Percentiles rank a stretch among this genome's conserved stretches.
Evolutionary conservation across 2,329 filamentous ascomycete species (phyloP).

Genomic region (Xylaria sp.): DNA sequence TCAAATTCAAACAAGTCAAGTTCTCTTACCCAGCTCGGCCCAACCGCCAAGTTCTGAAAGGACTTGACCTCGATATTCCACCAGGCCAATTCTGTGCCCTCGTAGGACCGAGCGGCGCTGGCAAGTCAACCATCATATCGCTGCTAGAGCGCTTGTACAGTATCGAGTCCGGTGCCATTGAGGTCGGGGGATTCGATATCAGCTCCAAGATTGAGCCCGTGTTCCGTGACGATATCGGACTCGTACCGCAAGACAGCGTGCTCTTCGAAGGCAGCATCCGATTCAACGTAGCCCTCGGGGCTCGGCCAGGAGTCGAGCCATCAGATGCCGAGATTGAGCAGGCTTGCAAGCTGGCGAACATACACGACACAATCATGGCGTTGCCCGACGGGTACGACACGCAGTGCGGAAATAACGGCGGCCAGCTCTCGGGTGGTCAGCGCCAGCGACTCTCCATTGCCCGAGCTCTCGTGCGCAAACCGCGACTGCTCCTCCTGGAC

Average conservation of each 20-base stretch:
- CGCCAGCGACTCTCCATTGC: slow-evolving; percentile 83
- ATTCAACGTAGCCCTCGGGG: slow-evolving; percentile 68
- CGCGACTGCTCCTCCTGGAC: slow-evolving; percentile 79
- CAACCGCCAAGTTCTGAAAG: slow-evolving; percentile 60
- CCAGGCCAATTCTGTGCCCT: slow-evolving; percentile 56
- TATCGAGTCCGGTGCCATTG: slow-evolving; percentile 60
- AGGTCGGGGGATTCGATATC: slow-evolving; percentile 64
- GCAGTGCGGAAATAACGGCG: slow-evolving; percentile 76
- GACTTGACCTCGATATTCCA: slow-evolving; percentile 52
- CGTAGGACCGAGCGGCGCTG: slow-evolving; percentile 59
- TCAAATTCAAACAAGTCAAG: slow-evolving; percentile 65
- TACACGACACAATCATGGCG: slow-evolving; percentile 73
- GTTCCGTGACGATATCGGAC: slow-evolving; percentile 64
- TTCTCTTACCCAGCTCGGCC: slow-evolving; percentile 72
- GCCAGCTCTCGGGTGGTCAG: slow-evolving; percentile 81
- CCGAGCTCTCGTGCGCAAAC: slow-evolving; percentile 76
- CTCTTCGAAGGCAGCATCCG: slow-evolving; percentile 66
- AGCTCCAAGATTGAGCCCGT: slow-evolving; percentile 53
- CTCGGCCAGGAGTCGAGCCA: slow-evolving; percentile 64
- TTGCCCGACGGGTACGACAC: slow-evolving; percentile 75
- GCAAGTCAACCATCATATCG: slow-evolving; percentile 60
- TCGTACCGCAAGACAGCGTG: slow-evolving; percentile 69
- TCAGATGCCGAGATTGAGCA: slow-evolving; percentile 71
- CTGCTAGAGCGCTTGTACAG: slow-evolving; percentile 66
- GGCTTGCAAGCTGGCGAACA: slow-evolving; percentile 74